Percentiles rank a stretch among this genome's conserved stretches.
Conservation (phyloP, 768 basidiomycete species). For the Termitomyces sp. region DNA sequence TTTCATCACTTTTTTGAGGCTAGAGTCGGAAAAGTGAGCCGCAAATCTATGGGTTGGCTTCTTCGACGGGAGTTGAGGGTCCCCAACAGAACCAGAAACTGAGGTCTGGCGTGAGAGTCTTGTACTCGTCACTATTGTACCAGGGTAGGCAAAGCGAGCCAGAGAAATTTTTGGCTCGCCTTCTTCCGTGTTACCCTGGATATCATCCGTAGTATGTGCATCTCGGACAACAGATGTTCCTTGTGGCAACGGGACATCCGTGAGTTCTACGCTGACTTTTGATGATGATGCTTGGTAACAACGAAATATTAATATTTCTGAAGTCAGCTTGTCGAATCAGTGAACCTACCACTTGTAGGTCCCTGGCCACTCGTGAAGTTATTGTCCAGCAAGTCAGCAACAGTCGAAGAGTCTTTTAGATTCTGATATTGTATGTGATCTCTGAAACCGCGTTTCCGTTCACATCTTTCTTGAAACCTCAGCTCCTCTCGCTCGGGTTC, state of each 20-base stretch:
- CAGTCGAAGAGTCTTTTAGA: neutral
- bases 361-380: conserved; percentile 2
- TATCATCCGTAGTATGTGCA: neutral
- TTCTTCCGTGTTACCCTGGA: conserved; percentile 21
- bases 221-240: neutral
- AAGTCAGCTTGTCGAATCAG: neutral
- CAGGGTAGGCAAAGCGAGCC: conserved; percentile 34
- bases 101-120: conserved; percentile 10
- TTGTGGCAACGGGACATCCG: neutral
- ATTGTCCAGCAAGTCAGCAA: conserved; percentile 20
- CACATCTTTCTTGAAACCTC: conserved; percentile 16
- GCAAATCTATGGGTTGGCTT: conserved; percentile 16
- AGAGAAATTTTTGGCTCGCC: conserved; percentile 23
- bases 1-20: conserved; percentile 42
- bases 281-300: neutral
- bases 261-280: neutral
- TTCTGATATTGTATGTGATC: neutral
- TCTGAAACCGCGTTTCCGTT: conserved; percentile 2
- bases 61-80: conserved; percentile 9
- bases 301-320: neutral
- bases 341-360: neutral
- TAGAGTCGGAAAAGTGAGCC: conserved; percentile 35
- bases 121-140: conserved; percentile 1
- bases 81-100: conserved; percentile 4
- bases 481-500: conserved; percentile 59